Conservation (phyloP, 208 protist genomes). For the Phytomonas francai region DNA sequence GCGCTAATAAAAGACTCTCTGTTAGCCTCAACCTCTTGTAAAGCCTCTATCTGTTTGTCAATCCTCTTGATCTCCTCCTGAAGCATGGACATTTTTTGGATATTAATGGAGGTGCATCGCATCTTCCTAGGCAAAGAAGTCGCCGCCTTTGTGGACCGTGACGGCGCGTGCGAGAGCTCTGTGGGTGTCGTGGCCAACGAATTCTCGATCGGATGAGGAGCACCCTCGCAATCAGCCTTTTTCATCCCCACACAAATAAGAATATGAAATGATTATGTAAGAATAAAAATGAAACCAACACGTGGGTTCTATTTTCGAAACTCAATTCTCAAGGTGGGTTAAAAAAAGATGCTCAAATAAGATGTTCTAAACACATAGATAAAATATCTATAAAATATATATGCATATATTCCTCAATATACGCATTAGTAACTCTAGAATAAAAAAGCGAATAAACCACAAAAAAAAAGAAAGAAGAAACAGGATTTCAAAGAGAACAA, state of each 20-base stretch:
- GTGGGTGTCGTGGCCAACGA: slow-evolving; percentile 7
- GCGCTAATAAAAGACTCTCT: too few relatives aligned
- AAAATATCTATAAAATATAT: neutral
- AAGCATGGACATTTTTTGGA: slow-evolving; percentile 65
- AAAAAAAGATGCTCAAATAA: slow-evolving; percentile 1
- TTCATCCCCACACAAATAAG: slow-evolving; percentile 7
- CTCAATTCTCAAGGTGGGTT: neutral
- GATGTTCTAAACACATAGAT: slow-evolving; percentile 1
- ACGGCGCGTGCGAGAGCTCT: slow-evolving; percentile 5
- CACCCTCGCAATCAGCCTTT: too few relatives aligned
- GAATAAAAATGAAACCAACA: slow-evolving; percentile 3
- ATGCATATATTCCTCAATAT: neutral
- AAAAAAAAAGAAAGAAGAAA: neutral
- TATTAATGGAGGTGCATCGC: slow-evolving; percentile 40
- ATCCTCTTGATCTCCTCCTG: slow-evolving; percentile 70
- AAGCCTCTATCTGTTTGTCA: slow-evolving; percentile 39
- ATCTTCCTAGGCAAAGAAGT: slow-evolving; percentile 16
- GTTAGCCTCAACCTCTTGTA: too few relatives aligned
- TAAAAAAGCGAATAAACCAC: neutral
- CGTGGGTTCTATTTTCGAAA: too few relatives aligned
- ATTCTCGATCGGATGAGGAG: neutral
- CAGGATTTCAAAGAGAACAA: neutral
- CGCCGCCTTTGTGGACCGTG: slow-evolving; percentile 6
- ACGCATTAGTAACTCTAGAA: neutral
- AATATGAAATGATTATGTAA: neutral